Evolutionary conservation across 2,329 filamentous ascomycete genomes (phyloP).

Genomic region (Monilinia fructigena): DNA sequence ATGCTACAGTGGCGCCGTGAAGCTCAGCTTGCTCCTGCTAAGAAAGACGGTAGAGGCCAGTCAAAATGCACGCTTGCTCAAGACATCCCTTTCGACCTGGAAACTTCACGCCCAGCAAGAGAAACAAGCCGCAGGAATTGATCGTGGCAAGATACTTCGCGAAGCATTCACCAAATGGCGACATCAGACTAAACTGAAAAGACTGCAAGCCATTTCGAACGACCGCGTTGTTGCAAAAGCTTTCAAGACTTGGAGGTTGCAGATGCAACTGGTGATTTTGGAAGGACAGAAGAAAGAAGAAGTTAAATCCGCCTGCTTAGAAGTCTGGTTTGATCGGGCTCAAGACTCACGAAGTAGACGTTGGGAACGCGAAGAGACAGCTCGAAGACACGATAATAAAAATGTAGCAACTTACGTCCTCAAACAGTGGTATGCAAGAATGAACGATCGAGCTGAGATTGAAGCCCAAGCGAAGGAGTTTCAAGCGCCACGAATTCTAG

Average conservation of each 20-base stretch:
- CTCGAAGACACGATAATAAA: constrained; percentile 30
- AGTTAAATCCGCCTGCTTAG: constrained; percentile 43
- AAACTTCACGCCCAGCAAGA: constrained; percentile 45
- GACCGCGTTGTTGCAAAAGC: constrained; percentile 54
- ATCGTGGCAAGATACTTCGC: constrained; percentile 52
- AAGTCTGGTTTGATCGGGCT: constrained; percentile 43
- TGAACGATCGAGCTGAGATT: constrained; percentile 27
- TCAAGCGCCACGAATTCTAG: constrained; percentile 30
- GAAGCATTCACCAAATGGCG: constrained; percentile 63
- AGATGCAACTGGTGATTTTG: constrained; percentile 43
- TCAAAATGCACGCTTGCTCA: constrained; percentile 47
- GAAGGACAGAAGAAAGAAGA: constrained; percentile 43
- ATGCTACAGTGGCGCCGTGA: constrained; percentile 36
- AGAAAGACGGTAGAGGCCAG: constrained; percentile 44
- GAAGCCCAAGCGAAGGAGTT: constrained; percentile 32
- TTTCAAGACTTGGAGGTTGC: constrained; percentile 62
- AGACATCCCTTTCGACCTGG: constrained; percentile 51
- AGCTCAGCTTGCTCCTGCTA: constrained; percentile 34
- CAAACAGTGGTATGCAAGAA: constrained; percentile 32
- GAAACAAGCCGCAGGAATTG: constrained; percentile 49
- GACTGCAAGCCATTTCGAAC: constrained; percentile 52
- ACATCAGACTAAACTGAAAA: constrained; percentile 54
- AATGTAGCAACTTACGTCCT: constrained; percentile 33
- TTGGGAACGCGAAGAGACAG: constrained; percentile 33
- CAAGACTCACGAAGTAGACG: constrained; percentile 36